Base-by-base conservation (phyloP, 352 stramenopile species). In the Halophytophthora polymorphica region DNA sequence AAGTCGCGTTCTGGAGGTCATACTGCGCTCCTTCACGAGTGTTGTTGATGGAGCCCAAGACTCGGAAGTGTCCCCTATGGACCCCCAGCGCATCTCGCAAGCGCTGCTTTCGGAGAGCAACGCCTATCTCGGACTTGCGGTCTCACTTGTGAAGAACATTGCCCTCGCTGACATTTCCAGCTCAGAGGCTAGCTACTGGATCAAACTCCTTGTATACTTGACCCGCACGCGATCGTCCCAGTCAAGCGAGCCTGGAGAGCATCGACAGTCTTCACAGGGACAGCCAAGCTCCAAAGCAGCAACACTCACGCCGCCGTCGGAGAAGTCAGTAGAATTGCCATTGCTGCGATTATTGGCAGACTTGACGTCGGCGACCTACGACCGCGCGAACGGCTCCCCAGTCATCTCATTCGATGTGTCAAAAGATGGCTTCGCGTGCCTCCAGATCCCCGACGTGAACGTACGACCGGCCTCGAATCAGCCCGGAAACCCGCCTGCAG, bases 371-470 rank as follows among this genome's bases (percentile, higher is more conserved):
- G 31, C 31, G 33, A 69, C 60, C 8, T 65, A 61, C 56, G 50
- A 61, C n/a, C 47, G 33, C 15, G 31, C 50, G 3, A 45, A 54
- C 6, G 48, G 59, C 35, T 44, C 51, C 14, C 60, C 63, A 39
- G 52, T 54, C 2, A 64, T 87, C 57, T 17, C 54, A 36, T 87
- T 89, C 45, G 58, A 87, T 19, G 38, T 73, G 10, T 80, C 73
- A 7, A 62, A 31, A 13, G 78, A 87, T 34, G 78, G 78, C 1
- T 89, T 86, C 46, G 75, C 73, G 5, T 83, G 77, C 48, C 59
- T 87, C 37, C 78, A 89, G 52, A 83, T 87, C 14, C 76, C 78
- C 3, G 78, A 89, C 50, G 54, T 87, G 5, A 65, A 77, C 43
- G 50, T 54, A 14, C 62, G 78, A 18, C 25, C 53, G 10, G 14